Evolutionary conservation across 176 grass and related monocot species (phyloP).

Genomic region (Dendrocalamus sinicus): DNA sequence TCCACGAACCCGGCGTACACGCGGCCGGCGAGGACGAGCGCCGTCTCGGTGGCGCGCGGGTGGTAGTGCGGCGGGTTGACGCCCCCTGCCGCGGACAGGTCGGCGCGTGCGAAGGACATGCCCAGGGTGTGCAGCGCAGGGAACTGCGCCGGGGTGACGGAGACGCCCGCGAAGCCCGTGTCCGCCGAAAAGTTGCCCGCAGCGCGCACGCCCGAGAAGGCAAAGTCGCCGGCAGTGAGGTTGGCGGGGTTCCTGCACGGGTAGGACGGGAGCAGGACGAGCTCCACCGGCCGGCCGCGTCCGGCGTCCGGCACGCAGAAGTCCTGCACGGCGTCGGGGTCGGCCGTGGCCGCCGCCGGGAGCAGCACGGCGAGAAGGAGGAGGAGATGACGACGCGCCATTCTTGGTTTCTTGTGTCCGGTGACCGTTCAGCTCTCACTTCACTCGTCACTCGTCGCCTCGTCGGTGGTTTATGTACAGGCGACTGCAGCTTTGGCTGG

Average conservation of each 20-base stretch:
- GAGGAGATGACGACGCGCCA: slow-evolving; percentile 34
- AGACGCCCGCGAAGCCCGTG: slow-evolving; percentile 70
- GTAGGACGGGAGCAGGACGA: slow-evolving; percentile 50
- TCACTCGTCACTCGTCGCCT: background rate
- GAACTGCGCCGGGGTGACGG: slow-evolving; percentile 64
- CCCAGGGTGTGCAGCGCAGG: slow-evolving; percentile 80
- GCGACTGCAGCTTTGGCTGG: background rate
- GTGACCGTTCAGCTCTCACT: background rate
- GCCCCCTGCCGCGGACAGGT: slow-evolving; percentile 58
- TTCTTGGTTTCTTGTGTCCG: background rate
- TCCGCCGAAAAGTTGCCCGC: slow-evolving; percentile 65
- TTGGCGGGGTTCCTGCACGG: slow-evolving; percentile 66
- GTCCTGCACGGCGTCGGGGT: slow-evolving; percentile 74
- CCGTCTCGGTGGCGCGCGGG: slow-evolving; percentile 81
- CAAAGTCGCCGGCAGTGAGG: slow-evolving; percentile 68
- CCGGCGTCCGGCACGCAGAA: slow-evolving; percentile 81
- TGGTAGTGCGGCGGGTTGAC: slow-evolving; percentile 89
- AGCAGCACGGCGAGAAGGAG: slow-evolving; percentile 47
- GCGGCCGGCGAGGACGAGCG: slow-evolving; percentile 64
- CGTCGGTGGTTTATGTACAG: background rate
- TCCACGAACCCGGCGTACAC: slow-evolving; percentile 83
- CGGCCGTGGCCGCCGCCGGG: slow-evolving; percentile 23
- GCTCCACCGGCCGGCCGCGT: slow-evolving; percentile 41
- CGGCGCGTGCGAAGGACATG: slow-evolving; percentile 77
- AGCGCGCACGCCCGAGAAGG: slow-evolving; percentile 57